Conservation (phyloP, 2,329 filamentous ascomycete species). For the Scortechinia acanthostroma region DNA sequence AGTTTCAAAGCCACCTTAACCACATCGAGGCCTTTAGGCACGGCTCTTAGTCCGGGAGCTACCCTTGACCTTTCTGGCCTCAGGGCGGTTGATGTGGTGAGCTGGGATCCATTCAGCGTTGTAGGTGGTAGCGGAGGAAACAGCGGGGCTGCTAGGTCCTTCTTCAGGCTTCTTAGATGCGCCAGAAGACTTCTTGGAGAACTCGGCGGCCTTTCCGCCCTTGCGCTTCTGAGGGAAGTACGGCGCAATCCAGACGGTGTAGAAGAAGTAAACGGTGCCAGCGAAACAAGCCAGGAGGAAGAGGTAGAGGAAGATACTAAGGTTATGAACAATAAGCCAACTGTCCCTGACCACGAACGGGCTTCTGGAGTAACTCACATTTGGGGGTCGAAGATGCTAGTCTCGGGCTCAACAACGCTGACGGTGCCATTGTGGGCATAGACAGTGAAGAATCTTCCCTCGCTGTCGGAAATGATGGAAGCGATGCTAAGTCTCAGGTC, state of each 20-base stretch:
- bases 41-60: background rate
- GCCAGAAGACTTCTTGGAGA: conserved; percentile 39
- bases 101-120: conserved; percentile 62
- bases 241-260: conserved; percentile 60
- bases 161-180: conserved; percentile 43
- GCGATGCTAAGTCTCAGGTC: conserved; percentile 50
- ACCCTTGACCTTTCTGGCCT: conserved; percentile 51
- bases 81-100: conserved; percentile 52
- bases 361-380: conserved; percentile 36
- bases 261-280: conserved; percentile 59
- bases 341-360: conserved; percentile 3
- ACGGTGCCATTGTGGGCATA: conserved; percentile 57
- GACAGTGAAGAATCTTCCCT: conserved; percentile 45
- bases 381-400: conserved; percentile 59
- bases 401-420: conserved; percentile 56
- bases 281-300: conserved; percentile 50
- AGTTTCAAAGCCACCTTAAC: too few relatives aligned
- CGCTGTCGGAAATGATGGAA: conserved; percentile 41
- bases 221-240: conserved; percentile 50
- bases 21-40: too few relatives aligned
- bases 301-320: conserved; percentile 61
- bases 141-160: conserved; percentile 46
- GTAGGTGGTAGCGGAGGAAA: conserved; percentile 46
- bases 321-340: too few relatives aligned
- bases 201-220: conserved; percentile 24